These are phyloP conservation scores for Vitis labrusca DNA, from an alignment of 164 flowering plant genomes.

Conservation along the genomic window DNA sequence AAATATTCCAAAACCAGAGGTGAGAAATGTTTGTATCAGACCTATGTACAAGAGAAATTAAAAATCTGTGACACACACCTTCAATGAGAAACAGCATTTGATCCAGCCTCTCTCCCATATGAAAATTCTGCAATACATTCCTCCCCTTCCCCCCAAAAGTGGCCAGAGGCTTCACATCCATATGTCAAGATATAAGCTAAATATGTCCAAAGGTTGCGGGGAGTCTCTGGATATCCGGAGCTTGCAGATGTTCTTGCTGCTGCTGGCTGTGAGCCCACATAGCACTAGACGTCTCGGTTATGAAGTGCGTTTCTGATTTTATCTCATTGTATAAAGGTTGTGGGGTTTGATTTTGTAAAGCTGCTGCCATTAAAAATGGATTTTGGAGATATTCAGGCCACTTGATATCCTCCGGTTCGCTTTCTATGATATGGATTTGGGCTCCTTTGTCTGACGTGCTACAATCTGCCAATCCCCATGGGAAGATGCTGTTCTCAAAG, in stretches of 20 bases:
- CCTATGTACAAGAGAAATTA: slow-evolving; percentile 18
- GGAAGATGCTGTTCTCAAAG: slow-evolving; percentile 11
- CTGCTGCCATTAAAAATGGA: slow-evolving; percentile 24
- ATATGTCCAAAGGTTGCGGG: slow-evolving; percentile 20
- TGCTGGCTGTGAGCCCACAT: slow-evolving; percentile 22
- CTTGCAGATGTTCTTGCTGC: slow-evolving; percentile 14
- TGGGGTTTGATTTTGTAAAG: slow-evolving; percentile 20
- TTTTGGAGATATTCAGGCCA: slow-evolving; percentile 26
- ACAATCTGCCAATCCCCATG: slow-evolving; percentile 27
- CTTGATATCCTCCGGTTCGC: slow-evolving; percentile 15
- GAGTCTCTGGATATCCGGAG: slow-evolving; percentile 25
- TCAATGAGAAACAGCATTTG: background rate
- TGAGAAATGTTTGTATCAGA: slow-evolving; percentile 21
- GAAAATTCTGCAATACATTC: too few species aligned
- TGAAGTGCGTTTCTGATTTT: slow-evolving; percentile 24
- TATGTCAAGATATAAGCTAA: background rate
- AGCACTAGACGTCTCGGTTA: slow-evolving; percentile 7
- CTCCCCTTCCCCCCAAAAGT: too few species aligned
- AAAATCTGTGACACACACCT: slow-evolving; percentile 19
- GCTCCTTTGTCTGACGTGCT: slow-evolving; percentile 15
- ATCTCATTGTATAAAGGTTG: slow-evolving; percentile 22
- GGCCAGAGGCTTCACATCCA: background rate
- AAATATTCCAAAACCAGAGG: slow-evolving; percentile 7
- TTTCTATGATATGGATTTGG: slow-evolving; percentile 18
- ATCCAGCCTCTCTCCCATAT: background rate